Evolutionary conservation across 805 yeast species (phyloP), one percentile per base, ranked within the genome.

Genomic region (Ogataea degrootiae): DNA sequence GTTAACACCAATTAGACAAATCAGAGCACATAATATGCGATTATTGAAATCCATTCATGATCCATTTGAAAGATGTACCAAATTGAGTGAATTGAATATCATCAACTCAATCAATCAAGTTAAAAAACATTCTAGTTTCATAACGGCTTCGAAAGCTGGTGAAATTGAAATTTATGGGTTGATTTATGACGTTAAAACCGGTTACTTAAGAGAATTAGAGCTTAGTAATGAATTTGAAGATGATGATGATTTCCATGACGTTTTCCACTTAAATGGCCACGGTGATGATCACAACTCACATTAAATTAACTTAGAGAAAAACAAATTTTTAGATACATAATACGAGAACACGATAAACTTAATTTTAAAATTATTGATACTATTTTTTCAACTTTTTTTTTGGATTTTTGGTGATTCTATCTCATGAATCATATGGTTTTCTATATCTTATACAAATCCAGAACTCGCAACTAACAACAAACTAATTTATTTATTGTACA

Each of bases 181-280:
- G 59, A 76, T 91, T 43, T 91, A 89, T 69, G 89, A 90, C 61
- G 96, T 89, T 22, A 82, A 77, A 34, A 76, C 86, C 15, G 97
- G 97, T 22, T 72, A 74, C 31, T 70, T 89, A 47, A 58, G 55
- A 34, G 67, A 67, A 48, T 46, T 68, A 16, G 68, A 66, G 34
- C 49, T 65, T 5, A 56, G 59, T 7, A 49, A 52, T 37, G 59
- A 60, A 41, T 47, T 55, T 37, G 60, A 56, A 16, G 53, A 50
- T 21, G 55, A 46, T 21, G 59, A 49, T 31, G 57, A 44, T 29
- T 47, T 55, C 35, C 49, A 55, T 43, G 63, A 60, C 38, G 66
- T 61, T 34, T 61, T 59, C 50, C 61, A 58, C 31, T 49, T 61
- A 29, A 54, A 43, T 23, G 60, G 60, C 7, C 49, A 46, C 8